Percentiles rank a stretch among this genome's conserved stretches.
phyloP scores from a whole-genome alignment of 2,329 filamentous ascomycete species.

The Fusarium sp. region DNA sequence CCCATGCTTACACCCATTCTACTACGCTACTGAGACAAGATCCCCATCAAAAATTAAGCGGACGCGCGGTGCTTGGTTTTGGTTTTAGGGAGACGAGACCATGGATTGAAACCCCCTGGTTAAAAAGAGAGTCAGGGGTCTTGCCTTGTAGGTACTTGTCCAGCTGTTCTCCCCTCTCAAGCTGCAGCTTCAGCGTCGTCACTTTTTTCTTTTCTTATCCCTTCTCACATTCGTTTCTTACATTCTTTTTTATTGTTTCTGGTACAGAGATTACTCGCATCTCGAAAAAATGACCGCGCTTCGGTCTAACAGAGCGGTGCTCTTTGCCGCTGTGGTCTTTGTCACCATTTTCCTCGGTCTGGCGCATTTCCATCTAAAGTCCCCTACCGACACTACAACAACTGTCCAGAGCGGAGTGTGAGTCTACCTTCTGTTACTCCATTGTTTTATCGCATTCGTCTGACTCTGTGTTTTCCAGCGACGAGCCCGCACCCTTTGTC shows the following conservation, averaged over 20 bases:
- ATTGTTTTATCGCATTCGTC: background rate
- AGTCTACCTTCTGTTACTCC: background rate
- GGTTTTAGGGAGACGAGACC: constrained; percentile 12
- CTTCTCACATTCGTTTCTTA: constrained; percentile 9
- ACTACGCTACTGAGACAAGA: constrained; percentile 22
- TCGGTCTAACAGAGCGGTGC: constrained; percentile 32
- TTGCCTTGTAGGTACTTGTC: background rate
- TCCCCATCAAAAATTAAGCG: constrained; percentile 8
- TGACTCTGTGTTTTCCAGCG: background rate
- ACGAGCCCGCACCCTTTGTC: constrained; percentile 30
- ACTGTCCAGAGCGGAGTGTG: constrained; percentile 20
- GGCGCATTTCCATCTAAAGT: constrained; percentile 31
- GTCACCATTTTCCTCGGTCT: constrained; percentile 35
- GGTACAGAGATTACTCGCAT: background rate
- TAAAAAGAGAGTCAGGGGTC: constrained; percentile 35
- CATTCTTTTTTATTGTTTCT: background rate
- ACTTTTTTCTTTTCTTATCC: background rate
- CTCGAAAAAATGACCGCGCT: constrained; percentile 25
- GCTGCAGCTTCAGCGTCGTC: constrained; percentile 16
- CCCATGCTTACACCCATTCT: constrained; percentile 1
- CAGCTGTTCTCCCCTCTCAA: constrained; percentile 7
- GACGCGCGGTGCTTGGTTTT: background rate
- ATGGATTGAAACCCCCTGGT: constrained; percentile 2
- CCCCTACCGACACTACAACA: constrained; percentile 19
- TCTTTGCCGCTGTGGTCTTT: constrained; percentile 32